Base-by-base conservation (phyloP, 768 basidiomycete species). In the Leccinellum albellum region DNA sequence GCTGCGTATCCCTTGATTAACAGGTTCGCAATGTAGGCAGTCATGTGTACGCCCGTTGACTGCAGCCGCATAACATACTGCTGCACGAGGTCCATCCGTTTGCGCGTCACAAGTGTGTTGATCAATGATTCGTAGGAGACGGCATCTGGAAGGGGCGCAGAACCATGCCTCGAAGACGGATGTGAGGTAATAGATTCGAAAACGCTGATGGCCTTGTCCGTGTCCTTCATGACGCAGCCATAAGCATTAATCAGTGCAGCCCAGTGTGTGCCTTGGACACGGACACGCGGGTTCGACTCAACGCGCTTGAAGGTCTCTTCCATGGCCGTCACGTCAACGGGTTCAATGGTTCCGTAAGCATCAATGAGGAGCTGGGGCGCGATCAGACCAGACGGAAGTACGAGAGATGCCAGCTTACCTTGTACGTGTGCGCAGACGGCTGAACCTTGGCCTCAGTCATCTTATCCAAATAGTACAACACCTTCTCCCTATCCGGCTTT, bases 391-490 rank as follows among this genome's bases (percentile, higher is more conserved):
- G 55, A 31, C 49, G 53, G 12, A n/a, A 12, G 23, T 55, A 29
- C 20, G 55, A 33, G 6, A 12, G 0, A 29, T 5, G 3, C 6
- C 3, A 24, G 61, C 79, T 37, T 60, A 86, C 91, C 81, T 98
- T 98, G 80, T 96, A 99, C 10, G 96, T 98, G 72, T 98, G 91
- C 6, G 87, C 85, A 3, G 92, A 89, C 15, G 95, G 94, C 4
- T 74, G 65, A 24, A 98, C 85, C 0, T 78, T 73, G 4, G 81
- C 85, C 28, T 71, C 68, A 33, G 76, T 70, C 72, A 99, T 78
- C 65, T 82, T 77, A 49, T 88, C 68, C 70, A 89, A 89, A 70
- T 87, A 98, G 63, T 82, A 77, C 26, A 98, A 73, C 17, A 88
- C 90, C 48, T 85, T 81, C 26, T 80, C 81, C 52, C 94, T 83